Percentiles rank a stretch among this genome's conserved stretches.
Evolutionary conservation across 306 rosid genomes (phyloP).

Genomic region (Arachis hypogaea): DNA sequence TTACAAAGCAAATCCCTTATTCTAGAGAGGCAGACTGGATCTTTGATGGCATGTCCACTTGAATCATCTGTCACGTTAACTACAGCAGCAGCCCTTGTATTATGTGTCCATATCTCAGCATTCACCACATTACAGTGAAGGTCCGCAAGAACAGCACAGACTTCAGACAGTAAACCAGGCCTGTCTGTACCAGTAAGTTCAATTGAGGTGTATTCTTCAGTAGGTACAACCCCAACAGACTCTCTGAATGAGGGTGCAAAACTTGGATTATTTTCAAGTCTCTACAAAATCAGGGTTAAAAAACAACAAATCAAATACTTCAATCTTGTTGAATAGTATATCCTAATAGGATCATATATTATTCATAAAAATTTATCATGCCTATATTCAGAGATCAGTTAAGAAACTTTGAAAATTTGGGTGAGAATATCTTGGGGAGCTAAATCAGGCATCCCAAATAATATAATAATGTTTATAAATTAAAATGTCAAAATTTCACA

Average conservation of each 20-base stretch:
- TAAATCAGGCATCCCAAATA: not conserved
- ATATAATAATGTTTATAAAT: constrained; percentile 2
- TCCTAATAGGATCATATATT: not conserved
- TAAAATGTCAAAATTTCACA: not conserved
- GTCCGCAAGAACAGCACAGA: constrained; percentile 90
- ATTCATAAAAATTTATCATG: not conserved
- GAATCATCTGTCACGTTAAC: constrained; percentile 80
- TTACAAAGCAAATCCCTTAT: constrained; percentile 83
- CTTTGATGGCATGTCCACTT: constrained; percentile 70
- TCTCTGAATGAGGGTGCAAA: constrained; percentile 76
- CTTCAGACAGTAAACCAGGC: constrained; percentile 93
- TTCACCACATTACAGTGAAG: constrained; percentile 85
- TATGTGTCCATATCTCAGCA: constrained; percentile 99
- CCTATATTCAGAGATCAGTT: constrained; percentile 7
- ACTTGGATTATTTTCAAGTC: constrained; percentile 80
- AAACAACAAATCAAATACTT: constrained; percentile 28
- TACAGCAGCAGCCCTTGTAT: constrained; percentile 88
- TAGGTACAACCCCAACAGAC: constrained; percentile 83
- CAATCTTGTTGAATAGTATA: not conserved
- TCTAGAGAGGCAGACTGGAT: constrained; percentile 61
- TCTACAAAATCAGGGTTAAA: constrained; percentile 50
- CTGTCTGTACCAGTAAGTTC: constrained; percentile 95
- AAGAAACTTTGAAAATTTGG: constrained; percentile 7
- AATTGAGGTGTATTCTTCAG: constrained; percentile 87
- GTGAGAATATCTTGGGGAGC: constrained; percentile 4